Base-by-base conservation (phyloP, 495 filamentous ascomycete species). In the Aspergillus heteromorphus region DNA sequence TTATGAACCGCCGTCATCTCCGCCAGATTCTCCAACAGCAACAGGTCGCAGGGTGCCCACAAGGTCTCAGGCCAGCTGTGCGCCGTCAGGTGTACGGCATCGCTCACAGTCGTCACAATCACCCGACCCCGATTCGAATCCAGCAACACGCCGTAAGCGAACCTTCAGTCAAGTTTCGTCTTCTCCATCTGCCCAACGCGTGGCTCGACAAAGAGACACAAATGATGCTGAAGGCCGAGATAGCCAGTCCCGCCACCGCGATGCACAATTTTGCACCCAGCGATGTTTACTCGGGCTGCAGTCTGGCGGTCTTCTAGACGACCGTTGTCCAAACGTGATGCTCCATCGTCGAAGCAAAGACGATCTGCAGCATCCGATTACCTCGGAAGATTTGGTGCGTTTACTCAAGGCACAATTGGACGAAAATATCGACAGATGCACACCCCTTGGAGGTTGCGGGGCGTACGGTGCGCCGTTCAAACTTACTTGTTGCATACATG, bases 241-340 rank as follows among this genome's bases (percentile, higher is more conserved):
- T 30, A 48, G 40, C 17, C 57, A 59, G 10, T 31, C 11, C 21
- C 27, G n/a, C 6, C 53, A 48, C n/a, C 53, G 38, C 14, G 18
- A 20, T 31, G 49, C 63, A 8, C 57, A 50, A 40, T 77, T 77
- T 51, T 81, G 72, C 51, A 78, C 75, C 1, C 73, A 79, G 57
- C 61, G 63, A 20, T 81, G 70, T 57, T 66, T 81, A 30, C 64
- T 72, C 6, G 73, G 75, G 5, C 56, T 81, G 17, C 63, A 75
- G 16, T 53, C 52, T 7, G 63, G 70, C 0, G 53, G 47, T 25
- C 6, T 40, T 6, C 62, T 79, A 17, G 77, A 81, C 51, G 27
- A 53, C 14, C 2, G 9, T 11, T 81, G 74, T 56, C 75, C 73
- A 31, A 80, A 81, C 54, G 58, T 75, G 2, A 29, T 51, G 7